Conservation (phyloP, 78 protist genomes). For the Dictyostelium discoideum region DNA sequence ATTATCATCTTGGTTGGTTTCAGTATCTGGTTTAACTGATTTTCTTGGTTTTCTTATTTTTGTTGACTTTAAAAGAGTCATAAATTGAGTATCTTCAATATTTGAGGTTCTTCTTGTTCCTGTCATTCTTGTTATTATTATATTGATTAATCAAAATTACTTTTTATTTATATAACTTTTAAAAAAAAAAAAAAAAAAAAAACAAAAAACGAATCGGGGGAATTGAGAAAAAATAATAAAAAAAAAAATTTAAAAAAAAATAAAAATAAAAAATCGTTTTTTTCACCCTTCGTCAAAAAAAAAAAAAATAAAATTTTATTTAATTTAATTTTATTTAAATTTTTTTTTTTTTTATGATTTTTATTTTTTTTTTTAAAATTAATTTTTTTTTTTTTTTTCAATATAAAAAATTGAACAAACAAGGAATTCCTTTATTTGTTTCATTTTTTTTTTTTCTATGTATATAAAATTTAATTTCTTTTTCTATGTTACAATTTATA, state of each 20-base stretch:
- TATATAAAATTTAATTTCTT: too few relatives aligned
- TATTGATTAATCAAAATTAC: too few relatives aligned
- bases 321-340: too few relatives aligned
- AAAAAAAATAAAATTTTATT: too few relatives aligned
- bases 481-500: neutral
- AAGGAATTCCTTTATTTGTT: neutral
- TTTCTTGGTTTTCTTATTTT: neutral
- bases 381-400: too few relatives aligned
- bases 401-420: neutral
- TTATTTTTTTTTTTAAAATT: too few relatives aligned
- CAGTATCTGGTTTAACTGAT: neutral
- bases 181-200: too few relatives aligned
- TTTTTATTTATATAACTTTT: too few relatives aligned
- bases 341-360: too few relatives aligned
- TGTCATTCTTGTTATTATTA: neutral
- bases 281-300: neutral
- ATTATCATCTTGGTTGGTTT: neutral
- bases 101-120: conserved; percentile 4
- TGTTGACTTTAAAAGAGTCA: neutral
- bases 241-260: too few relatives aligned
- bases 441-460: too few relatives aligned
- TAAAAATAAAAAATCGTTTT: too few relatives aligned
- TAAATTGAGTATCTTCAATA: neutral
- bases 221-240: neutral
- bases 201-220: neutral